phyloP scores from a whole-genome alignment of 352 stramenopile species.

The Pythium vanterpoolii region DNA sequence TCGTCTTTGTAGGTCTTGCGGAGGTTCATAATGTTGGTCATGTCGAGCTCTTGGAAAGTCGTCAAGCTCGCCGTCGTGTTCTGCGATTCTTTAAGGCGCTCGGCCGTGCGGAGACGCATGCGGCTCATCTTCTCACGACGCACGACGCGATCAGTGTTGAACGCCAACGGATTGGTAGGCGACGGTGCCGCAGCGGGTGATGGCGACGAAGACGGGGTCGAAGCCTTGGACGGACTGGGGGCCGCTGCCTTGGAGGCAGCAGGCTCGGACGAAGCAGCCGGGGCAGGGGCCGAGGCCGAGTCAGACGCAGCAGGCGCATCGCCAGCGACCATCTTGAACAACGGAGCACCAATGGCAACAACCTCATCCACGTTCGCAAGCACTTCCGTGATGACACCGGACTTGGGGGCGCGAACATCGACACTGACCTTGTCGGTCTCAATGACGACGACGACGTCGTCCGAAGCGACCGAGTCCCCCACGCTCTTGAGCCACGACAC shows the following conservation, averaged over 20 bases:
- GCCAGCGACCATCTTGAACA: constrained; percentile 90
- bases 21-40: constrained; percentile 95
- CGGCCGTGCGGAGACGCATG: constrained; percentile 96
- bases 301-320: constrained; percentile 35
- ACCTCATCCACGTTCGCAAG: constrained; percentile 94
- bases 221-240: constrained; percentile 14
- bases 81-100: constrained; percentile 97
- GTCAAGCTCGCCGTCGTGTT: constrained; percentile 98
- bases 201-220: constrained; percentile 17
- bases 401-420: constrained; percentile 86
- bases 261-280: constrained; percentile 19
- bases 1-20: constrained; percentile 94
- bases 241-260: constrained; percentile 24
- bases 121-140: constrained; percentile 98
- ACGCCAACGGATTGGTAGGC: constrained; percentile 45
- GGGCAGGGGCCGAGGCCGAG: constrained; percentile 22
- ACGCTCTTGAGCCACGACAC: constrained; percentile 91
- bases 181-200: constrained; percentile 8
- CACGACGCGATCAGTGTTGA: constrained; percentile 43
- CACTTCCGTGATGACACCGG: constrained; percentile 88
- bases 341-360: constrained; percentile 90
- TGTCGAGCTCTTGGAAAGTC: constrained; percentile 99
- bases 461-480: constrained; percentile 89
- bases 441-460: constrained; percentile 96
- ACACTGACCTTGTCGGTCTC: constrained; percentile 96